phyloP scores from a whole-genome alignment of 306 rosid genomes.

The Quercus bicolor region DNA sequence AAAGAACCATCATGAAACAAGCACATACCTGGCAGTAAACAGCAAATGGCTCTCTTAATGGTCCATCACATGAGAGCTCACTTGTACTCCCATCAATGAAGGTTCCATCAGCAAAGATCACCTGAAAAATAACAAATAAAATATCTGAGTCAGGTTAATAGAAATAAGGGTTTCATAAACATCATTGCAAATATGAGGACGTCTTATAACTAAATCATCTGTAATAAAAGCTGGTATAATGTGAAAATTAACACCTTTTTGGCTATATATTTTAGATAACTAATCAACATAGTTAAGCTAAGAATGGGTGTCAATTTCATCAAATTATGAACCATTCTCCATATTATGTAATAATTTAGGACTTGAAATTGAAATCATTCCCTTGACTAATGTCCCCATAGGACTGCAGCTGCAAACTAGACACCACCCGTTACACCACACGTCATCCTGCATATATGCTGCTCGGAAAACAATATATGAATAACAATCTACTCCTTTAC shows the following conservation, averaged over 20 bases:
- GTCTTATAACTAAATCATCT: background rate
- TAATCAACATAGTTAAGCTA: background rate
- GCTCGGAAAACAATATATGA: background rate
- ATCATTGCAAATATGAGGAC: background rate
- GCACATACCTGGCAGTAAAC: slow-evolving; percentile 78
- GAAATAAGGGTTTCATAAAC: background rate
- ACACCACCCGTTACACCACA: background rate
- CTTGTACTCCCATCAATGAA: slow-evolving; percentile 94
- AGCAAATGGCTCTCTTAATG: slow-evolving; percentile 81
- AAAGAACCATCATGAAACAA: background rate
- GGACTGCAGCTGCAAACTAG: background rate
- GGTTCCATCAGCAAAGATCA: slow-evolving; percentile 95
- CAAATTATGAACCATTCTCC: background rate
- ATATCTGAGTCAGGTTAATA: background rate
- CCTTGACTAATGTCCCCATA: background rate
- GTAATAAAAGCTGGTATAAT: background rate
- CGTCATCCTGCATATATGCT: background rate
- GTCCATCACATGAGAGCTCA: slow-evolving; percentile 98
- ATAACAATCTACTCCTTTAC: background rate
- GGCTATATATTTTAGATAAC: background rate
- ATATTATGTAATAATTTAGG: background rate
- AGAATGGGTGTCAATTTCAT: background rate
- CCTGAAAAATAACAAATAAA: slow-evolving; percentile 46
- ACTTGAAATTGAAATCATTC: background rate
- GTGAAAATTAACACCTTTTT: background rate